Evolutionary conservation across 306 rosid genomes (phyloP), one percentile per base, ranked within the genome.

Genomic region (Rosa persica): DNA sequence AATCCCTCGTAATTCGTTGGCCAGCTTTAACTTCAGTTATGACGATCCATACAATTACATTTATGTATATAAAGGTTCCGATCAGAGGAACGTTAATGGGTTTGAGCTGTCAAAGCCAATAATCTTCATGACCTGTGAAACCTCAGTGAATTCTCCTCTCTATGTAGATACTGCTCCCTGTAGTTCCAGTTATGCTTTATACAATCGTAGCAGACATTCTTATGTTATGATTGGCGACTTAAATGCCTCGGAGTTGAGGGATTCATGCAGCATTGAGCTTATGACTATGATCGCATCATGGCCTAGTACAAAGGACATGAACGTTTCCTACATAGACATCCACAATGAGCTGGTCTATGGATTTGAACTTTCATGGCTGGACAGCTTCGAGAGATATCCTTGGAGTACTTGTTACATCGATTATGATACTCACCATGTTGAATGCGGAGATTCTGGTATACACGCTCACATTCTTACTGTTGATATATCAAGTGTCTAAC

Each of bases 301-400:
- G 22, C 66, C 38, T 13, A 17, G 52, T 27, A 54, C 44, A 46
- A 39, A 8, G 43, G 43, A 6, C 43, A 39, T 6, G 43, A 39
- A 5, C 48, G 36, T 2, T 36, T 65, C 82, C 51, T 82, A 67
- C 67, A 16, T 20, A 47, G 73, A 77, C 67, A 66, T 72, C 11
- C 72, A 52, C 71, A 58, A 78, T 55, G 54, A 42, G 62, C 20
- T 78, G 34, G 36, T 66, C 2, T 60, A 67, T 47, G 82, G 79
- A 0, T 78, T 74, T 74, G 79, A 78, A 39, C 36, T 30, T 30
- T 30, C 36, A 30, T 30, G 36, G 36, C 36, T 30, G 36, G 3
- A 30, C 0, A 30, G 36, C 36, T 1, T 30, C 36, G 3, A 0
- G 36, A 30, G 36, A 30, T 2, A 30, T 30, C 36, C 36, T 4